Conservation (phyloP, 495 filamentous ascomycete genomes). For the Aspergillus avenaceus region DNA sequence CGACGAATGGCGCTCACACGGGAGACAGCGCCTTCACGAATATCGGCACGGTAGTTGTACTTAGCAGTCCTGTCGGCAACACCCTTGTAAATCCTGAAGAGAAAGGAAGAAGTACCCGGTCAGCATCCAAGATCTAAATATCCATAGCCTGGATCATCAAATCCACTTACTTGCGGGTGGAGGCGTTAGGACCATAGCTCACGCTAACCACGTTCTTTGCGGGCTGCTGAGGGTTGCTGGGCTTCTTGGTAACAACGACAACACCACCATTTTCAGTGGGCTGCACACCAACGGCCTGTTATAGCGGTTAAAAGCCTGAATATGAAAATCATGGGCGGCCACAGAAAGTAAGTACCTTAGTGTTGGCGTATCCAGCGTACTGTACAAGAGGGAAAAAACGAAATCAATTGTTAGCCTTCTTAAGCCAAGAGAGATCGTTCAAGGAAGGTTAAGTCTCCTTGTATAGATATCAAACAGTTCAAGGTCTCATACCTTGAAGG, state of each 20-base stretch:
- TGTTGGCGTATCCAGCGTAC: slow-evolving; percentile 87
- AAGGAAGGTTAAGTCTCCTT: no score
- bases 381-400: slow-evolving; percentile 31
- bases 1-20: slow-evolving; percentile 82
- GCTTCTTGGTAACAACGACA: slow-evolving; percentile 78
- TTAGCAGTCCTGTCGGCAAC: slow-evolving; percentile 78
- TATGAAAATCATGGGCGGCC: background rate
- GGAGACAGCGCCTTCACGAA: slow-evolving; percentile 81
- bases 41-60: slow-evolving; percentile 78
- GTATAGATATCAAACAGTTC: no score
- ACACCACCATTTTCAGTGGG: slow-evolving; percentile 64
- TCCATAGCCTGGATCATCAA: background rate
- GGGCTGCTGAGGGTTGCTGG: slow-evolving; percentile 60
- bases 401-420: no score
- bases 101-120: slow-evolving; percentile 4
- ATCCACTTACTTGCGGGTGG: slow-evolving; percentile 68
- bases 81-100: slow-evolving; percentile 79
- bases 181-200: slow-evolving; percentile 63
- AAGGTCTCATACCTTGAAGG: slow-evolving; percentile 67
- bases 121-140: slow-evolving; percentile 9
- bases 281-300: slow-evolving; percentile 76
- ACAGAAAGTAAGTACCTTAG: slow-evolving; percentile 65
- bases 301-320: slow-evolving; percentile 8
- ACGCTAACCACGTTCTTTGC: slow-evolving; percentile 57
- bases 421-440: no score